A percentile compares a stretch with the other conserved stretches of the same genome.
Evolutionary conservation across 371 early-diverging fungal species (phyloP).

Genomic region (Fennellomyces sp.): DNA sequence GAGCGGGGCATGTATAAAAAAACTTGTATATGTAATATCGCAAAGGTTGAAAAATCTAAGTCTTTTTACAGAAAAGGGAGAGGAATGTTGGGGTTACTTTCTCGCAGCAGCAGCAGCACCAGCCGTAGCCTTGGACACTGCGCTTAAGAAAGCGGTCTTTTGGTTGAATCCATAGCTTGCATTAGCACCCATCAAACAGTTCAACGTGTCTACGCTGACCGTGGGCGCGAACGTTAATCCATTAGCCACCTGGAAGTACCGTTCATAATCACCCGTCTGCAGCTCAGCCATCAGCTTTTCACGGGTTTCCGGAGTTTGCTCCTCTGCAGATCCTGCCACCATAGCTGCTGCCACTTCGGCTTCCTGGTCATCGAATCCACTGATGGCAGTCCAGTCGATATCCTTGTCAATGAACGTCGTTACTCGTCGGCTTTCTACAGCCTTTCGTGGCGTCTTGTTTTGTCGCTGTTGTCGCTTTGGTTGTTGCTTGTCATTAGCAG

Average conservation of each 20-base stretch:
- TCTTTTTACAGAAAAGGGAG: too few species aligned
- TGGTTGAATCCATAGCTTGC: constrained; percentile 39
- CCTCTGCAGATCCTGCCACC: constrained; percentile 9
- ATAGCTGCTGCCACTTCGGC: constrained; percentile 6
- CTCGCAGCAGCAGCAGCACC: constrained; percentile 11
- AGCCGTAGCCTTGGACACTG: constrained; percentile 31
- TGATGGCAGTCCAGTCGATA: constrained; percentile 37
- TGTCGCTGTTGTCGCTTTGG: constrained; percentile 15
- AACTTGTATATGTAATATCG: too few species aligned
- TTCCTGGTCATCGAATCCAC: neutral
- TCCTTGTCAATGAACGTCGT: constrained; percentile 48
- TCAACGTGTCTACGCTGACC: constrained; percentile 19
- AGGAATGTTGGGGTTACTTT: too few species aligned
- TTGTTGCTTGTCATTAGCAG: neutral
- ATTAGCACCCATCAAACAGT: constrained; percentile 36
- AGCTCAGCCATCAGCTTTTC: constrained; percentile 23
- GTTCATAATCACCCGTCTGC: constrained; percentile 33
- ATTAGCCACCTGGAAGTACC: constrained; percentile 30
- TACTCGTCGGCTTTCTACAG: constrained; percentile 24
- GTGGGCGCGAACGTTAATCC: constrained; percentile 21
- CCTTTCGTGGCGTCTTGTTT: neutral
- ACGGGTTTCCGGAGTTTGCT: constrained; percentile 2
- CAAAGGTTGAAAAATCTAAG: too few species aligned
- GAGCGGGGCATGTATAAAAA: too few species aligned
- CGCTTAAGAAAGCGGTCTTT: constrained; percentile 36